phyloP scores from a whole-genome alignment of 768 basidiomycete species.

The Mycena belliarum region DNA sequence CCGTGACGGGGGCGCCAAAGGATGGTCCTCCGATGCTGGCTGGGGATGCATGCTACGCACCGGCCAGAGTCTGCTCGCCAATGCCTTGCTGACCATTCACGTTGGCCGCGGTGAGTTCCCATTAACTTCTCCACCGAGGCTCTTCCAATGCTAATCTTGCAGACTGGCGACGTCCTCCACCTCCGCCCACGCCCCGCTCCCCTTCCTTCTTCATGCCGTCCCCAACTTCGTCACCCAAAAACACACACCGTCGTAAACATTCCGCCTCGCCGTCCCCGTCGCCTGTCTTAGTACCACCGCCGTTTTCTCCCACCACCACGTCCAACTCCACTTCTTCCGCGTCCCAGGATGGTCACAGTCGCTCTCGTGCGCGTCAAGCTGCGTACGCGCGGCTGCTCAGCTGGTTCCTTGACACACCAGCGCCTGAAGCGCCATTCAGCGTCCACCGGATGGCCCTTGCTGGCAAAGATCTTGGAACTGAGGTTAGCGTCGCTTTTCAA shows the following conservation, averaged over 20 bases:
- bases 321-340: conserved; percentile 9
- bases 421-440: conserved; percentile 83
- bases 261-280: conserved; percentile 52
- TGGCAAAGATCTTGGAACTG: conserved; percentile 92
- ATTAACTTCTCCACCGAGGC: conserved; percentile 29
- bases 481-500: conserved; percentile 98
- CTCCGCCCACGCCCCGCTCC: conserved; percentile 9
- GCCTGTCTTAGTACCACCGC: conserved; percentile 51
- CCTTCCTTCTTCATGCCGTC: conserved; percentile 19
- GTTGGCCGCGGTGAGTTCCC: conserved; percentile 65
- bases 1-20: conserved; percentile 71
- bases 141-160: background rate
- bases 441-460: conserved; percentile 96
- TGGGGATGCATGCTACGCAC: conserved; percentile 95
- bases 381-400: conserved; percentile 89
- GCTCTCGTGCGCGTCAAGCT: conserved; percentile 49
- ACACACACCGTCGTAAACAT: conserved; percentile 19
- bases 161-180: conserved; percentile 86
- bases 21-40: conserved; percentile 82
- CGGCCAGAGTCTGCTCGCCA: conserved; percentile 82
- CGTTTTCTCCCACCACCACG: conserved; percentile 26
- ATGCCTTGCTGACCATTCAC: conserved; percentile 73
- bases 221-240: conserved; percentile 20
- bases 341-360: conserved; percentile 21
- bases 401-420: conserved; percentile 94